These are phyloP conservation scores for Blepharisma stoltei DNA, from an alignment of 73 alveolate species.

Conservation along the genomic window DNA sequence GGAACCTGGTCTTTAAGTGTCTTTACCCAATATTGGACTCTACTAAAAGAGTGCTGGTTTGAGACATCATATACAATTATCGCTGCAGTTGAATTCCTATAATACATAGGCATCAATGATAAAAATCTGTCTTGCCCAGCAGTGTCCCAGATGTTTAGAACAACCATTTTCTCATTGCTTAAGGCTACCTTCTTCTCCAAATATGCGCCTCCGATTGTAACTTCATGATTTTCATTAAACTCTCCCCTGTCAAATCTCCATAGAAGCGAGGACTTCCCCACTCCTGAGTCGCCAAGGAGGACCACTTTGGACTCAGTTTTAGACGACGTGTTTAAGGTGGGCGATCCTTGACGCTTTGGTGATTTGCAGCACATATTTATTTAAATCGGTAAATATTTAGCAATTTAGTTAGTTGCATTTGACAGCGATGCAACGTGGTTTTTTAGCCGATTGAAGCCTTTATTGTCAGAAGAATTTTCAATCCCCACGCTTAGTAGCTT, in stretches of 20 bases:
- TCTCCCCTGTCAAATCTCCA: slow-evolving; percentile 37
- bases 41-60: slow-evolving; percentile 54
- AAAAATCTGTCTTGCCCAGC: slow-evolving; percentile 80
- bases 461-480: too few species aligned
- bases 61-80: slow-evolving; percentile 70
- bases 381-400: too few species aligned
- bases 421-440: too few species aligned
- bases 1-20: slow-evolving; percentile 46
- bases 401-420: too few species aligned
- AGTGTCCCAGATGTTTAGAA: slow-evolving; percentile 81
- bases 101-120: slow-evolving; percentile 62
- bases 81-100: slow-evolving; percentile 81
- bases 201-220: slow-evolving; percentile 67
- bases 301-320: slow-evolving; percentile 52
- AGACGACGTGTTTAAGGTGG: too few species aligned
- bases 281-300: slow-evolving; percentile 68
- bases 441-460: too few species aligned
- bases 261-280: slow-evolving; percentile 62
- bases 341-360: too few species aligned
- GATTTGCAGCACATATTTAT: too few species aligned
- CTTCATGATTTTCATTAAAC: slow-evolving; percentile 50
- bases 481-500: too few species aligned
- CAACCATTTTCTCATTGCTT: slow-evolving; percentile 32
- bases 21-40: slow-evolving; percentile 72
- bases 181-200: slow-evolving; percentile 40